These are phyloP conservation scores for Carex scoparia DNA, from an alignment of 176 grass and related monocot species.

Conservation along the genomic window DNA sequence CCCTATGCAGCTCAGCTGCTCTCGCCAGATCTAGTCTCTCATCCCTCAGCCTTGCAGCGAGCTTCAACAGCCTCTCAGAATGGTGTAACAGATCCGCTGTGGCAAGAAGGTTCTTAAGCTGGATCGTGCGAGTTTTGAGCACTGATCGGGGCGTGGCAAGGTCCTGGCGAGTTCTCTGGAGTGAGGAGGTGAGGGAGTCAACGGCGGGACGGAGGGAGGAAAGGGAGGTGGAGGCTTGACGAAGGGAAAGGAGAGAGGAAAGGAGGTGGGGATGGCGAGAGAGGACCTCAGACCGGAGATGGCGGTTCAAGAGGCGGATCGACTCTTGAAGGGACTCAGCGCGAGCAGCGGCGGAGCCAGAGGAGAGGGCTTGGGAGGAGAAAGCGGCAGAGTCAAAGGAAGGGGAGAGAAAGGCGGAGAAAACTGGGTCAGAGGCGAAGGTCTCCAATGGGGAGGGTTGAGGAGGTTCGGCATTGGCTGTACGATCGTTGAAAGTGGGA, in stretches of 20 bases:
- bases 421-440: slow-evolving; percentile 88
- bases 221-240: slow-evolving; percentile 65
- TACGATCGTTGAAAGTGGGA: slow-evolving; percentile 28
- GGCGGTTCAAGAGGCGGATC: slow-evolving; percentile 64
- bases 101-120: slow-evolving; percentile 78
- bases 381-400: slow-evolving; percentile 76
- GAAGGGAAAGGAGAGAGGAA: slow-evolving; percentile 85
- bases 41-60: slow-evolving; percentile 65
- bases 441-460: slow-evolving; percentile 64
- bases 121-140: slow-evolving; percentile 62
- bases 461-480: neutral
- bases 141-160: slow-evolving; percentile 62
- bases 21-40: slow-evolving; percentile 66
- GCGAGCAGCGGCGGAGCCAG: slow-evolving; percentile 71
- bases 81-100: slow-evolving; percentile 83
- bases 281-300: slow-evolving; percentile 89
- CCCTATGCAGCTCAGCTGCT: slow-evolving; percentile 81
- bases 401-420: slow-evolving; percentile 82
- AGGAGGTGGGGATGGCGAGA: slow-evolving; percentile 79
- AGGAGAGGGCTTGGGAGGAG: slow-evolving; percentile 89
- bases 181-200: slow-evolving; percentile 60
- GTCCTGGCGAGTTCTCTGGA: slow-evolving; percentile 64
- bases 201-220: slow-evolving; percentile 61
- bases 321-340: slow-evolving; percentile 87
- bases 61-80: slow-evolving; percentile 70